Conservation (phyloP, 768 basidiomycete species). For the Trametes elegans region DNA sequence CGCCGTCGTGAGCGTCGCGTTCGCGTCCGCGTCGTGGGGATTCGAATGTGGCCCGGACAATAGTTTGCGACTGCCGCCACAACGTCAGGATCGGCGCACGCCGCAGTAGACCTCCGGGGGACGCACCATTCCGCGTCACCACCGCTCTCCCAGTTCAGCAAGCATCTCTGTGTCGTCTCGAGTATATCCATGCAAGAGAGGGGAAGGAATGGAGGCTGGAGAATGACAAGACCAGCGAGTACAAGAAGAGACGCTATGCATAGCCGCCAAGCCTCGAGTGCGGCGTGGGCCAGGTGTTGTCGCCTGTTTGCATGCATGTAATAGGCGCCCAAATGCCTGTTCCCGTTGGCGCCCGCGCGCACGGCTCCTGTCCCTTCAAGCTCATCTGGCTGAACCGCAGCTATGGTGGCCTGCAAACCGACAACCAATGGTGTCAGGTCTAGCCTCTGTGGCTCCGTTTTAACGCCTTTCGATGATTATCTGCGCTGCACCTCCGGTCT, state of each 20-base stretch:
- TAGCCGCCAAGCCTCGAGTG: background rate
- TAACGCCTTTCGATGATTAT: background rate
- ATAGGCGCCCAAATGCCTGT: background rate
- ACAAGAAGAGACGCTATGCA: background rate
- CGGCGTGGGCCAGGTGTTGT: constrained; percentile 6
- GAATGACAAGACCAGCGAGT: background rate
- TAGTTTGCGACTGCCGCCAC: constrained; percentile 52
- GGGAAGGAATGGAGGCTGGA: constrained; percentile 3
- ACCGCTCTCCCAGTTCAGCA: constrained; percentile 54
- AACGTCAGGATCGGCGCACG: constrained; percentile 11
- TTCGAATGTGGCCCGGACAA: constrained; percentile 60
- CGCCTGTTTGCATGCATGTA: background rate
- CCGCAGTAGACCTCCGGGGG: constrained; percentile 23
- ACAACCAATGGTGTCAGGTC: too few relatives aligned
- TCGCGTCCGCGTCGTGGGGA: constrained; percentile 48
- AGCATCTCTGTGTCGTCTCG: constrained; percentile 45
- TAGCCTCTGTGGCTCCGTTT: background rate
- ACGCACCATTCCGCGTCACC: constrained; percentile 64
- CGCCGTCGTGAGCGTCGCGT: constrained; percentile 59
- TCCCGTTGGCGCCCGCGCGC: background rate
- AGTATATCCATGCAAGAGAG: constrained; percentile 55
- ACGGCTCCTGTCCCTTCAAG: background rate
- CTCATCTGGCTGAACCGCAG: too few relatives aligned
- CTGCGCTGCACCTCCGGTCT: background rate
- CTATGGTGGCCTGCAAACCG: too few relatives aligned